These are phyloP conservation scores for Teunomyces cretensis DNA, from an alignment of 805 yeast genomes.

Conservation along the genomic window DNA sequence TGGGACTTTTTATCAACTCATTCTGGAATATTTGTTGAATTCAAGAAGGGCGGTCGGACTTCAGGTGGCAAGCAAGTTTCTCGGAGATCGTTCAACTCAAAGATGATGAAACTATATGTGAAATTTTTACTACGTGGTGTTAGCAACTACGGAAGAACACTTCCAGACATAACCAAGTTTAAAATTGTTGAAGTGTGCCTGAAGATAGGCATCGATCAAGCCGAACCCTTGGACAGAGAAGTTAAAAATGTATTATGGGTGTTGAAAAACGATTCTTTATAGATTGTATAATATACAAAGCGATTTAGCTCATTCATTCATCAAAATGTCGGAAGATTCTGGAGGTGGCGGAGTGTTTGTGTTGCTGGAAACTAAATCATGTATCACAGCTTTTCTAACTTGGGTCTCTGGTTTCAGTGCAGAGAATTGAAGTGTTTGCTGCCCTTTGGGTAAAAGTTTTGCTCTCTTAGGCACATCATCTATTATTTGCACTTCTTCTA, in stretches of 20 bases:
- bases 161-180: conserved; percentile 40
- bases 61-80: conserved; percentile 4
- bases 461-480: conserved; percentile 3
- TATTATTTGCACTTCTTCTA: background rate
- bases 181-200: conserved; percentile 34
- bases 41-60: background rate
- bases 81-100: conserved; percentile 20
- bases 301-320: background rate
- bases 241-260: conserved; percentile 32
- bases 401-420: conserved; percentile 5
- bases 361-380: conserved; percentile 30
- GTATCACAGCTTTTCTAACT: conserved; percentile 32
- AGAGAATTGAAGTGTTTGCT: conserved; percentile 34
- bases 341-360: conserved; percentile 1
- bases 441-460: conserved; percentile 32
- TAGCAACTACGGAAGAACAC: conserved; percentile 35
- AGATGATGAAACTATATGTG: conserved; percentile 22
- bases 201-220: conserved; percentile 23
- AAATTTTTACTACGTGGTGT: conserved; percentile 35
- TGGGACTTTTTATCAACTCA: conserved; percentile 30
- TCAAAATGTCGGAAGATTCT: background rate
- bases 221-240: conserved; percentile 20
- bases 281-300: conserved; percentile 1
- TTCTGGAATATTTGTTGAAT: background rate
- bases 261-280: conserved; percentile 10